These are phyloP conservation scores for Apiospora rasikravindrae DNA, from an alignment of 2,329 filamentous ascomycete genomes.

Conservation along the genomic window DNA sequence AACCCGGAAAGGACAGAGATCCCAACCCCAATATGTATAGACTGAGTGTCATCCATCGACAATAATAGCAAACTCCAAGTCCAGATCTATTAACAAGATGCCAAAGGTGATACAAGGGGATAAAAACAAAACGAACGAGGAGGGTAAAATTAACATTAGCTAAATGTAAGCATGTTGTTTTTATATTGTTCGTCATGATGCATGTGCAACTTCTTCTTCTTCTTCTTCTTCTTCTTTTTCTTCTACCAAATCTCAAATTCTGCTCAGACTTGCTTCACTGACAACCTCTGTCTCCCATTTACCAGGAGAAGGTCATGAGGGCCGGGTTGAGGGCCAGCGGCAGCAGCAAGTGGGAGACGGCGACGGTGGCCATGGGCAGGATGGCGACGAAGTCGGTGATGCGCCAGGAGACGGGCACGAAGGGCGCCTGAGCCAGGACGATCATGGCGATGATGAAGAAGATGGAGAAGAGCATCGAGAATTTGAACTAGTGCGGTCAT, in stretches of 20 bases:
- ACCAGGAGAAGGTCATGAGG: conserved; percentile 81
- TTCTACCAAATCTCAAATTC: too few species aligned
- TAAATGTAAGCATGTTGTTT: neutral
- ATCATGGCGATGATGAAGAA: conserved; percentile 66
- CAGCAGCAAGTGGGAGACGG: conserved; percentile 70
- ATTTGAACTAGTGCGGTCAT: conserved; percentile 65
- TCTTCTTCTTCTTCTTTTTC: neutral
- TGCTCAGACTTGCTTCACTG: neutral
- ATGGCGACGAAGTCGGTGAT: conserved; percentile 78
- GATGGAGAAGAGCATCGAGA: conserved; percentile 67
- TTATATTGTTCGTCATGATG: neutral
- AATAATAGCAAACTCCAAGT: conserved; percentile 2
- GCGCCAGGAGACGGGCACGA: conserved; percentile 69
- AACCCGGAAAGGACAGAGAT: neutral
- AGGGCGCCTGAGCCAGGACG: conserved; percentile 65
- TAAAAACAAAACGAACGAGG: neutral
- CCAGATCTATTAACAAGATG: conserved; percentile 13
- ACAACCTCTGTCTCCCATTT: conserved; percentile 32
- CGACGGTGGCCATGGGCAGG: conserved; percentile 75
- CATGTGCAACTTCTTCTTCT: neutral
- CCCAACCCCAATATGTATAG: neutral
- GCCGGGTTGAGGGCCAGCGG: conserved; percentile 79
- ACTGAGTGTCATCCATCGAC: neutral
- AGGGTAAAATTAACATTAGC: conserved; percentile 3
- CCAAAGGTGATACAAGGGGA: neutral